phyloP scores from a whole-genome alignment of 2,329 filamentous ascomycete genomes.

The Pseudopyrenochaeta lycopersici region DNA sequence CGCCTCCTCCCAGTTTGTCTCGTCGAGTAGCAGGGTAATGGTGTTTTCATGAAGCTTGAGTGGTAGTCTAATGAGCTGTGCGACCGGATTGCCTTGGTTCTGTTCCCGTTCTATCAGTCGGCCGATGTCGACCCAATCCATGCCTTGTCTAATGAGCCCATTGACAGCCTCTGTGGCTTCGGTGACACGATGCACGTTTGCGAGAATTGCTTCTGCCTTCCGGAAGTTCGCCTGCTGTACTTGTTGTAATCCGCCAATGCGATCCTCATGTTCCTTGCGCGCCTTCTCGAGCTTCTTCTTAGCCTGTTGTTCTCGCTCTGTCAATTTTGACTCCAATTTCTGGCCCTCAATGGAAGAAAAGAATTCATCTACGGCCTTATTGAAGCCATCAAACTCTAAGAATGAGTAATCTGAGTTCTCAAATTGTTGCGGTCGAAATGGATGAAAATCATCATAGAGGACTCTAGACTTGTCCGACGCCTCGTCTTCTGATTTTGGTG shows the following conservation, averaged over 20 bases:
- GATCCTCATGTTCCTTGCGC: constrained; percentile 80
- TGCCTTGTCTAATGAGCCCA: constrained; percentile 87
- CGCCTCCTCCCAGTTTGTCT: constrained; percentile 71
- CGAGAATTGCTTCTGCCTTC: constrained; percentile 89
- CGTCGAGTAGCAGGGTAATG: constrained; percentile 80
- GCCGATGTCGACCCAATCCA: constrained; percentile 96
- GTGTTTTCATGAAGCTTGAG: constrained; percentile 90
- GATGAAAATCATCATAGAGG: constrained; percentile 94
- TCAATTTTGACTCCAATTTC: constrained; percentile 83
- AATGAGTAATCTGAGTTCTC: constrained; percentile 73
- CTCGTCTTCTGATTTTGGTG: constrained; percentile 49
- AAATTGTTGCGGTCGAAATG: constrained; percentile 85
- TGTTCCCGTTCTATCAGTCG: constrained; percentile 90
- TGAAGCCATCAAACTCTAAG: constrained; percentile 83
- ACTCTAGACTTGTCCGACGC: constrained; percentile 58
- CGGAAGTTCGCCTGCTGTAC: constrained; percentile 83
- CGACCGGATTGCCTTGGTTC: constrained; percentile 81
- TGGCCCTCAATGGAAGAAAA: constrained; percentile 97
- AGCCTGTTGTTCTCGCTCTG: constrained; percentile 82
- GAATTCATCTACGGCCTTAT: constrained; percentile 94
- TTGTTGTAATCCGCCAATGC: constrained; percentile 83
- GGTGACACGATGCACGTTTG: constrained; percentile 88
- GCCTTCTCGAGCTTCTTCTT: constrained; percentile 88
- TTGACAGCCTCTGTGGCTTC: constrained; percentile 94
- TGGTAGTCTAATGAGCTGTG: constrained; percentile 84